These are phyloP conservation scores for Nicotiana paniculata DNA, from an alignment of 257 asterid genomes.

Conservation along the genomic window DNA sequence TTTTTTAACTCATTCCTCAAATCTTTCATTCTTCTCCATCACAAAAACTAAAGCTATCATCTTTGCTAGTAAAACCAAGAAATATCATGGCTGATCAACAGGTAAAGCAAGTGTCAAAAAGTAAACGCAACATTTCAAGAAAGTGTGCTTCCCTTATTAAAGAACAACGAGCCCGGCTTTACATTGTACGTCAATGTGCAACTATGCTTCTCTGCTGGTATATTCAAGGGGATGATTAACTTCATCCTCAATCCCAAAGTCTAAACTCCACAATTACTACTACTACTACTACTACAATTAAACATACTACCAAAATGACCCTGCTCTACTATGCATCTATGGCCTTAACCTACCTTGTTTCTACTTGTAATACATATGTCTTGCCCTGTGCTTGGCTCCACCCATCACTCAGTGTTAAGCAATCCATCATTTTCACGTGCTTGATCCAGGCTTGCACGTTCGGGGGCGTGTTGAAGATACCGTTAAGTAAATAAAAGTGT, in stretches of 20 bases:
- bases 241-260: background rate
- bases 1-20: background rate
- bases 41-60: background rate
- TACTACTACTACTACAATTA: background rate
- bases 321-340: background rate
- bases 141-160: conserved; percentile 68
- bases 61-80: background rate
- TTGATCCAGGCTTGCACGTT: background rate
- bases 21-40: background rate
- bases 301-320: background rate
- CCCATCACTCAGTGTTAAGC: too few species aligned
- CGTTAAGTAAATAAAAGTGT: background rate
- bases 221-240: conserved; percentile 63
- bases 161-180: conserved; percentile 69
- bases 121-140: conserved; percentile 41
- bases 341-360: background rate
- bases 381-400: background rate
- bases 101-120: conserved; percentile 28
- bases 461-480: background rate
- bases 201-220: conserved; percentile 77
- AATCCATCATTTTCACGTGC: background rate
- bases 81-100: conserved; percentile 34
- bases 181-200: conserved; percentile 83
- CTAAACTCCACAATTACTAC: background rate
- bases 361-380: background rate